Conservation (phyloP, 768 basidiomycete genomes). For the Suillus subaureus region DNA sequence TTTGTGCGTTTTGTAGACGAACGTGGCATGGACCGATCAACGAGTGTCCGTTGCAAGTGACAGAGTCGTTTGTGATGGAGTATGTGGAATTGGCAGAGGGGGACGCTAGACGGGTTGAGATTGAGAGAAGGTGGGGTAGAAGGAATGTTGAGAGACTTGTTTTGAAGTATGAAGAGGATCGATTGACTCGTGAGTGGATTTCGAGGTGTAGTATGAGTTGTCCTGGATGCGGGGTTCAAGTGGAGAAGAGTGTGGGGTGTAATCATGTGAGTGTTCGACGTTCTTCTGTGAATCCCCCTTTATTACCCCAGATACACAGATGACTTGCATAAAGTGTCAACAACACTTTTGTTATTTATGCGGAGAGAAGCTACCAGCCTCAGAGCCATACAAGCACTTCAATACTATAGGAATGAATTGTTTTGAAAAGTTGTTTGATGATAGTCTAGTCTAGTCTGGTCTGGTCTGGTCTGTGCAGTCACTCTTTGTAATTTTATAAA, state of each 20-base stretch:
- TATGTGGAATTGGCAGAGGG: slow-evolving; percentile 63
- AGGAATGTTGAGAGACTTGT: slow-evolving; percentile 63
- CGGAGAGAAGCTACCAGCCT: slow-evolving; percentile 49
- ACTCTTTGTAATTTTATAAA: slow-evolving; percentile 4
- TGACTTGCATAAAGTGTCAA: slow-evolving; percentile 75
- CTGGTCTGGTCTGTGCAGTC: not conserved
- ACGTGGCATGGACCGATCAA: slow-evolving; percentile 89
- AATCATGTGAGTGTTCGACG: slow-evolving; percentile 69
- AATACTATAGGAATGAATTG: slow-evolving; percentile 53
- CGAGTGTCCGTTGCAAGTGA: slow-evolving; percentile 66
- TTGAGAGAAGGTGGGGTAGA: slow-evolving; percentile 70
- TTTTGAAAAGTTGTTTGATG: slow-evolving; percentile 70
- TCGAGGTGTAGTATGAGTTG: slow-evolving; percentile 67
- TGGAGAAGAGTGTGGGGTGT: slow-evolving; percentile 81
- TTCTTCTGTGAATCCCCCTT: slow-evolving; percentile 1
- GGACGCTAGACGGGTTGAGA: slow-evolving; percentile 46
- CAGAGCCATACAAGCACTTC: slow-evolving; percentile 71
- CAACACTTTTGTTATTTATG: slow-evolving; percentile 87
- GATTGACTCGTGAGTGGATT: slow-evolving; percentile 75
- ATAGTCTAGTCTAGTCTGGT: not conserved
- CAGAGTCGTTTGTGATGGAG: slow-evolving; percentile 64
- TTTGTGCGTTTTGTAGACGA: slow-evolving; percentile 80
- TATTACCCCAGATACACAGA: slow-evolving; percentile 43
- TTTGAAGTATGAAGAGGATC: slow-evolving; percentile 67
- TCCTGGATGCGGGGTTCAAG: slow-evolving; percentile 70